A percentile compares a stretch with the other conserved stretches of the same genome.
These are phyloP conservation scores for Eucalyptus marginata DNA, from an alignment of 345 rosid genomes.

Conservation along the genomic window DNA sequence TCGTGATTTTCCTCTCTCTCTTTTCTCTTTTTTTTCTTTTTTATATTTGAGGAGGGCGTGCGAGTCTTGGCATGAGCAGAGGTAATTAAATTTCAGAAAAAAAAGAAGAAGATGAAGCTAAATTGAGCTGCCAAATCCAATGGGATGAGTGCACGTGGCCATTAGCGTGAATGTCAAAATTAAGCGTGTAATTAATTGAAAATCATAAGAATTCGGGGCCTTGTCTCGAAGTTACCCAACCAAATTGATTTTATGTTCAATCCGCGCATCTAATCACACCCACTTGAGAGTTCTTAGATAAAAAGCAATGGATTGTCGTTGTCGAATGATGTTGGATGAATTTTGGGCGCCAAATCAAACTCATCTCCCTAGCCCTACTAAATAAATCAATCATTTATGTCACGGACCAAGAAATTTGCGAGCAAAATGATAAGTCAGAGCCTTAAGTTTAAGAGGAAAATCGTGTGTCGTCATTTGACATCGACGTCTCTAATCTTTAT, in stretches of 20 bases:
- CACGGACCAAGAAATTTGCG: fast-evolving
- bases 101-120: neutral
- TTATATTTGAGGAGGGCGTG: neutral
- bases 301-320: neutral
- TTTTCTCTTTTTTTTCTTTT: fast-evolving
- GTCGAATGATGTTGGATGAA: neutral
- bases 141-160: neutral
- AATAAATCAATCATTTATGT: fast-evolving
- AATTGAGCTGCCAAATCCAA: neutral
- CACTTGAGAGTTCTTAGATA: neutral
- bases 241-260: neutral
- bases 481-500: too few relatives aligned
- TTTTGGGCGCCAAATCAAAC: neutral
- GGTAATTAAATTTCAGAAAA: neutral
- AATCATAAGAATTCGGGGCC: neutral
- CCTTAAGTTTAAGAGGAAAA: neutral
- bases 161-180: neutral
- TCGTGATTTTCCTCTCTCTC: neutral
- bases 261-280: neutral
- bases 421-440: neutral
- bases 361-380: neutral
- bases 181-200: neutral
- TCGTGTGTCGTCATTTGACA: too few relatives aligned
- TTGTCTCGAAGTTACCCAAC: neutral
- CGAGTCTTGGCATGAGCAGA: neutral